Base-by-base conservation (phyloP, 176 grass and related monocot genomes). In the Zoysia japonica region DNA sequence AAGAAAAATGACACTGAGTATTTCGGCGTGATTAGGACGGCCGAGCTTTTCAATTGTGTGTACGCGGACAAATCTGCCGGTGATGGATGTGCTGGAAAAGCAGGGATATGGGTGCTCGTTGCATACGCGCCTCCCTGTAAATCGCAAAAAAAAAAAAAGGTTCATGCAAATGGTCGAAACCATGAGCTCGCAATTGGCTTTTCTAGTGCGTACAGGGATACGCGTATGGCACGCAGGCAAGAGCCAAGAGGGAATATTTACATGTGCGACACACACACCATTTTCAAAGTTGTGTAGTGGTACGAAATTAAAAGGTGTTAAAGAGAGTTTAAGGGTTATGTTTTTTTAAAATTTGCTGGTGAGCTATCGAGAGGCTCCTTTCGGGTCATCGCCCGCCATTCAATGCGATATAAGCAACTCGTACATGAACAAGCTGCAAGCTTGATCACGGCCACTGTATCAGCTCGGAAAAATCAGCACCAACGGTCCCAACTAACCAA, bases 31-130 rank as follows among this genome's bases (percentile, higher is more conserved):
- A 75, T 70, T 54, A 65, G 86, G 76, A 76, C 65, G 42, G 14
- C 39, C 15, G 15, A 0, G n/a, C 76, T 70, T 88, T 75, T 62
- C 42, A 62, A 47, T 66, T 11, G 65, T 51, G 63, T 55, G 71
- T 44, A 78, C 68, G 2, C 64, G 2, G 14, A 2, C 76, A 70
- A 67, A 17, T 66, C 28, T 56, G 20, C 28, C 13, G 10, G 50
- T 49, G 62, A 42, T 80, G 61, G 28, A 28, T 28, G 28, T 16
- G 68, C 60, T 79, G 76, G 60, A 79, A 85, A 85, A 79, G 75
- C 28, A 17, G 17, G 28, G 28, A 28, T 28, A 28, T 28, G 28
- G 28, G 28, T 28, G 28, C 28, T 28, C 28, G 28, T 28, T 28
- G 28, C 28, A 28, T 28, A 28, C 28, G 28, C 28, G 28, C 28